Base-by-base conservation (phyloP, 2,329 filamentous ascomycete species). In the Neonectria punicea region DNA sequence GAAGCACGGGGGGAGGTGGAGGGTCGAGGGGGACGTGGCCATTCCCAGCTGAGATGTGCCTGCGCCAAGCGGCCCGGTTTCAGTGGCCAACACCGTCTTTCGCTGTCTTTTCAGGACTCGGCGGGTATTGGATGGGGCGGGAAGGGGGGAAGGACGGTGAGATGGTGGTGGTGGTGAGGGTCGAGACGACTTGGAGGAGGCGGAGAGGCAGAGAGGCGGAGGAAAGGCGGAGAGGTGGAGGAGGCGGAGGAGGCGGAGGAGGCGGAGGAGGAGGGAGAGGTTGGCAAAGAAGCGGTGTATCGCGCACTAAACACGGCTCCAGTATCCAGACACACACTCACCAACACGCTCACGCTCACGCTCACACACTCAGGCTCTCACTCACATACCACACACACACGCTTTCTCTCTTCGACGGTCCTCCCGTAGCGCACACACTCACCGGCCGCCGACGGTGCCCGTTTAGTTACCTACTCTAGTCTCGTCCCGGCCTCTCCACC, bases 41-140 rank as follows among this genome's bases (percentile, higher is more conserved):
- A 54, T 67, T 63, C 58, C 59, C 63, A 69, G 61, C 57, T 54
- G 59, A 68, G 67, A 53, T 63, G 63, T 66, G 61, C 56, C 55
- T 50, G 64, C 63, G 60, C 63, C 46, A 68, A 61, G 53, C 44
- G 44, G 51, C 20, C 51, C 39, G 43, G 61, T 63, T 66, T 64
- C 63, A 69, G 68, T 41, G 55, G 54, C 55, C 65, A 54, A 41
- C 70, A 64, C 56, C 54, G 54, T 54, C 50, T 44, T 47, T 25
- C 25, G 4, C 4, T 25, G 5, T 25, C 18, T 46, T 39, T 49
- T 39, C 30, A 36, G 51, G 20, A 30, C 34, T 55, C 34, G 34
- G 14, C 14, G 20, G 39, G 55, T 41, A 30, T 58, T 30, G 55
- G 28, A 49, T 57, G 32, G 43, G 54, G 54, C 18, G 28, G n/a